A percentile compares a stretch with the other conserved stretches of the same genome.
phyloP scores from a whole-genome alignment of 345 rosid genomes.

The Euphorbia peplus region DNA sequence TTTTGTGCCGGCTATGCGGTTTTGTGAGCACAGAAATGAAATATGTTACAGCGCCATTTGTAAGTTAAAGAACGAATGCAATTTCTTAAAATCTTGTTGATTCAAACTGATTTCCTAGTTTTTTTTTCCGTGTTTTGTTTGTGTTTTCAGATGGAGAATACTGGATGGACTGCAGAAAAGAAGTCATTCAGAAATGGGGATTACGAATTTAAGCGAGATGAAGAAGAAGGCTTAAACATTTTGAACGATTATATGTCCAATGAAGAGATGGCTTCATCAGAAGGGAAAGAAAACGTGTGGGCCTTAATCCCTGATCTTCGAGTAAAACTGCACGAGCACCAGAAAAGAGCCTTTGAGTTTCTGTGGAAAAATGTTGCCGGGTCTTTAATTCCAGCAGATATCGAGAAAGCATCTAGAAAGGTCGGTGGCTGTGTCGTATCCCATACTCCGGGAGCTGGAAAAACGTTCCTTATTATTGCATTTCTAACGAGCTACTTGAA shows the following conservation, averaged over 20 bases:
- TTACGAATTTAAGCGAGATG: constrained; percentile 24
- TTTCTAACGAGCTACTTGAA: constrained; percentile 84
- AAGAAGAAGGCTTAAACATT: constrained; percentile 29
- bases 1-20: constrained; percentile 66
- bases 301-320: constrained; percentile 70
- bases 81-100: neutral
- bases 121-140: neutral
- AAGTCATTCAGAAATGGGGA: constrained; percentile 34
- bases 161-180: constrained; percentile 41
- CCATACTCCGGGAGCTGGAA: constrained; percentile 96
- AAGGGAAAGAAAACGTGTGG: constrained; percentile 74
- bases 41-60: constrained; percentile 73
- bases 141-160: constrained; percentile 37
- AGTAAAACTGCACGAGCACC: constrained; percentile 66
- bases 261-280: constrained; percentile 27
- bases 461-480: constrained; percentile 84
- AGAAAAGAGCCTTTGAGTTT: constrained; percentile 85
- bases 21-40: constrained; percentile 68
- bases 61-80: constrained; percentile 46
- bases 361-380: constrained; percentile 84
- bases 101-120: constrained; percentile 13
- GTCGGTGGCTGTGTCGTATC: constrained; percentile 90
- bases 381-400: constrained; percentile 54
- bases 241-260: constrained; percentile 26
- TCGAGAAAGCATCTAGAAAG: constrained; percentile 47